phyloP scores from a whole-genome alignment of 169 alveolate genomes.

The Plasmodium inui region DNA sequence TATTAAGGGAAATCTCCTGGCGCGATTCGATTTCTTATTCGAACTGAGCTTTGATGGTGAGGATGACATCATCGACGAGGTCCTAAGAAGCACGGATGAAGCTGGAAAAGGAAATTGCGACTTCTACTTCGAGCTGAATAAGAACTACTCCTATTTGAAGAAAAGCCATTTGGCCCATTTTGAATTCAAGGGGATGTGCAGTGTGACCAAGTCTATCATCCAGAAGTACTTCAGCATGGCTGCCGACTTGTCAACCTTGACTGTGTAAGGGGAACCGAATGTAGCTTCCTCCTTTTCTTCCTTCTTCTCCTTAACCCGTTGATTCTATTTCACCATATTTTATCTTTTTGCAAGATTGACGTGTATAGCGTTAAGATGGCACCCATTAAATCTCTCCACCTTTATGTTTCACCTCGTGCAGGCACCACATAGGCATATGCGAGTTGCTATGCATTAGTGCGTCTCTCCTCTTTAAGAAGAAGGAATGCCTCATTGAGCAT shows the following conservation, averaged over 20 bases:
- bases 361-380: not conserved
- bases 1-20: slow-evolving; percentile 33
- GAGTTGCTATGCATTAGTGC: slow-evolving; percentile 69
- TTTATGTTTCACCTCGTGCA: not conserved
- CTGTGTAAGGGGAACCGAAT: slow-evolving; percentile 38
- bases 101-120: not conserved
- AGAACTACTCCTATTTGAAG: slow-evolving; percentile 48
- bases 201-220: slow-evolving; percentile 44
- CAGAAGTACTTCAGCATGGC: slow-evolving; percentile 70
- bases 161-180: slow-evolving; percentile 25
- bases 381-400: not conserved
- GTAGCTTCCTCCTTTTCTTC: not conserved
- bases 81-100: slow-evolving; percentile 32
- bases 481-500: slow-evolving; percentile 71
- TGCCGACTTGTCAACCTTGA: slow-evolving; percentile 58
- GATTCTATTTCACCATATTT: not conserved
- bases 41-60: slow-evolving; percentile 57
- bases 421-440: slow-evolving; percentile 72
- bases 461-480: slow-evolving; percentile 45
- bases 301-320: not conserved
- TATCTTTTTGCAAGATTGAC: not conserved
- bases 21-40: slow-evolving; percentile 67
- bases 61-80: slow-evolving; percentile 53
- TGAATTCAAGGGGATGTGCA: slow-evolving; percentile 61
- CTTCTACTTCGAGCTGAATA: slow-evolving; percentile 42